Evolutionary conservation across 2,329 filamentous ascomycete species (phyloP), one percentile per base, ranked within the genome.

Genomic region (Xylariomycetidae sp.): DNA sequence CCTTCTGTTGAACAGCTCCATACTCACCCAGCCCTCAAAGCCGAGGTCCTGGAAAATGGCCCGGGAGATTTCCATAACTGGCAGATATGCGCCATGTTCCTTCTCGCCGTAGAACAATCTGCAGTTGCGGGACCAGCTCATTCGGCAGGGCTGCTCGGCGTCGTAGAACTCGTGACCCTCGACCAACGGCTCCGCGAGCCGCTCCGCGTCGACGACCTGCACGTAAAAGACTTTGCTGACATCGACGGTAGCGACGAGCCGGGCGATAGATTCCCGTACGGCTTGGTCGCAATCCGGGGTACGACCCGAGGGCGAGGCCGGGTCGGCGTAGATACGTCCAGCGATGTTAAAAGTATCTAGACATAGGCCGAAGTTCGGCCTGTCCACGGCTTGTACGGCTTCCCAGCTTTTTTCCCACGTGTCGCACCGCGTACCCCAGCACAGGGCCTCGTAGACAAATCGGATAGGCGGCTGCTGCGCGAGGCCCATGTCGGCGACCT

Each of bases 71-170:
- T 79, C 67, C 34, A 67, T 62, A 6, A 82, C 69, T 0, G 85
- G 85, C 2, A 89, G 61, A 50, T 87, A 88, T 0, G 73, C 84
- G 0, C 80, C 80, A 3, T 67, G 58, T 3, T 77, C 66, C 28
- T 66, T 59, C 54, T 86, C 82, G 45, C 84, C 79, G 41, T 82
- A 77, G 50, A 84, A 88, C 3, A 84, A 56, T 13, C 85, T 66
- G 42, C 81, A 85, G 53, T 88, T 88, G 13, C 85, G 63, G 23
- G 76, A 85, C 85, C 85, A 90, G 50, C 73, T 85, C 85, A 90
- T 89, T 4, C 80, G 63, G 3, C 73, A 52, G 12, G 70, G 72
- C 56, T 84, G 80, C 4, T 65, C 68, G 0, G 67, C 55, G 7
- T 73, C 62, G 59, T 82, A 72, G 48, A 74, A 82, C 5, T 63